A percentile compares a stretch with the other conserved stretches of the same genome.
Evolutionary conservation across 805 yeast species (phyloP).

Genomic region (Lachancea waltii): DNA sequence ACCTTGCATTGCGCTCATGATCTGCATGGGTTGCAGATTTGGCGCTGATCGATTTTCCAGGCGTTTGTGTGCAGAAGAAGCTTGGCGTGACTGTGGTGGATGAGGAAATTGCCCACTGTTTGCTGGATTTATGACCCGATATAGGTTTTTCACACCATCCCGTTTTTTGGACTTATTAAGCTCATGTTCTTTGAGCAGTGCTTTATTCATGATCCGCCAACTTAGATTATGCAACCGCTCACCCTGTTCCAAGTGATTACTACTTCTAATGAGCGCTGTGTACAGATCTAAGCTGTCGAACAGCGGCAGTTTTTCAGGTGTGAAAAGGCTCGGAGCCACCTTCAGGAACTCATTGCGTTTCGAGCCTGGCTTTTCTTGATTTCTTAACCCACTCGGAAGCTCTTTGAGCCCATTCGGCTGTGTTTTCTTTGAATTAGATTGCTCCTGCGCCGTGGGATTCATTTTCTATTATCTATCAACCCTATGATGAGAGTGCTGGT

Average conservation of each 20-base stretch:
- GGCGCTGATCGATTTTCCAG: background rate
- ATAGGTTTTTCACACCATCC: conserved; percentile 32
- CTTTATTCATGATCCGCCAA: conserved; percentile 31
- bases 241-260: conserved; percentile 28
- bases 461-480: no score
- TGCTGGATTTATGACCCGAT: conserved; percentile 24
- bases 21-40: conserved; percentile 7
- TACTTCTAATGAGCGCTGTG: conserved; percentile 22
- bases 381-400: background rate
- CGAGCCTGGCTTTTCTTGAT: background rate
- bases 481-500: no score
- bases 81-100: background rate
- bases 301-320: conserved; percentile 25
- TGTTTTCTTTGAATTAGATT: no score
- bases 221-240: conserved; percentile 30
- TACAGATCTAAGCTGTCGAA: conserved; percentile 31
- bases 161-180: conserved; percentile 28
- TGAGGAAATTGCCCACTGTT: conserved; percentile 1
- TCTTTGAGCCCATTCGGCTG: background rate
- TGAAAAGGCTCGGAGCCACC: conserved; percentile 30
- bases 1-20: conserved; percentile 6
- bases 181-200: conserved; percentile 21
- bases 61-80: background rate
- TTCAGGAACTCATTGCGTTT: conserved; percentile 18
- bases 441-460: no score